Evolutionary conservation across 345 rosid species (phyloP).

Genomic region (Citrus medica): DNA sequence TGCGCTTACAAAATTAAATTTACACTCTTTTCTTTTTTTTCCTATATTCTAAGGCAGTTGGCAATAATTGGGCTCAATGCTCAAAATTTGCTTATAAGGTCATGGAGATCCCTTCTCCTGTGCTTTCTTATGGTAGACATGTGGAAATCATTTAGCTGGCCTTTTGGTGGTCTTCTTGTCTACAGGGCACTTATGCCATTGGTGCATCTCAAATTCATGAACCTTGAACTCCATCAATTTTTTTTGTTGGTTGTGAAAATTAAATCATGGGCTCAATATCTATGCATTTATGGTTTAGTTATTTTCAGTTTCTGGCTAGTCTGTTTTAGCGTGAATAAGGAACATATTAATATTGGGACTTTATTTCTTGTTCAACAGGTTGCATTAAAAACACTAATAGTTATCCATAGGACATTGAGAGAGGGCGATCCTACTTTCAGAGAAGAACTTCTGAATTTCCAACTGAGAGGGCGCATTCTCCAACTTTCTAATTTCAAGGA

Average conservation of each 20-base stretch:
- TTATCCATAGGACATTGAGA: conserved; percentile 80
- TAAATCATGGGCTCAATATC: background rate
- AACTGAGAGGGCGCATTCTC: conserved; percentile 81
- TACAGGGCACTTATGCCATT: background rate
- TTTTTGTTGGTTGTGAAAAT: background rate
- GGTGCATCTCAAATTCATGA: background rate
- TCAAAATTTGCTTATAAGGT: background rate
- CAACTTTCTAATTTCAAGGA: conserved; percentile 96
- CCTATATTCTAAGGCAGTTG: background rate
- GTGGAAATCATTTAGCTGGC: background rate
- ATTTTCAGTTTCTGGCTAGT: background rate
- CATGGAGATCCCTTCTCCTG: background rate
- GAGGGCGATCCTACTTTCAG: conserved; percentile 96
- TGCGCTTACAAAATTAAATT: background rate
- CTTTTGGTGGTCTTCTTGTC: background rate
- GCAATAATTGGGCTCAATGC: background rate
- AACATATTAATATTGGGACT: background rate
- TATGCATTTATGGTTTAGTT: conserved; percentile 8
- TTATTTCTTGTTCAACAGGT: conserved; percentile 44
- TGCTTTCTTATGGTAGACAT: background rate
- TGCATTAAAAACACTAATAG: conserved; percentile 87
- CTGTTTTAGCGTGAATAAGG: background rate
- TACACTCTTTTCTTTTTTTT: background rate
- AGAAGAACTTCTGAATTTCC: conserved; percentile 79
- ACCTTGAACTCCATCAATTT: background rate